A percentile compares a stretch with the other conserved stretches of the same genome.
Conservation (phyloP, 2,329 filamentous ascomycete genomes). For the Paecilomyces sp. region DNA sequence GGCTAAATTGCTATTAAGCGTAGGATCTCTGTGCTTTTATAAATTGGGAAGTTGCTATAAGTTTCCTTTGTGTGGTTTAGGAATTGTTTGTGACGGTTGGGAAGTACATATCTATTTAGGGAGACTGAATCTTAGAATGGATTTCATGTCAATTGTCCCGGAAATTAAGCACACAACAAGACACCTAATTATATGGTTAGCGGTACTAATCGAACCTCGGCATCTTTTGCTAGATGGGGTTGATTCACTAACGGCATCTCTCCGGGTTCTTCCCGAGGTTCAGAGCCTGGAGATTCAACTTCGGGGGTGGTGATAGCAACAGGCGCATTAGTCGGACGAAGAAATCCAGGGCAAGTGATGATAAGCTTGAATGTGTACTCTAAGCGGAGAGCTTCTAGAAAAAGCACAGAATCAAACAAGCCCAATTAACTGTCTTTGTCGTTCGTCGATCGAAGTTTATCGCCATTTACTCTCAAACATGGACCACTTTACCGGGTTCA, state of each 20-base stretch:
- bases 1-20: neutral
- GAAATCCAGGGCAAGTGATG: neutral
- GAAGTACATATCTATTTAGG: too few species aligned
- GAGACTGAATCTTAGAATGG: too few species aligned
- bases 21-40: neutral
- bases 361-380: neutral
- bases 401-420: neutral
- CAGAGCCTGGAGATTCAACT: neutral
- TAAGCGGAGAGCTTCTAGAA: neutral
- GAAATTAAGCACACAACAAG: too few species aligned
- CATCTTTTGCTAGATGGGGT: neutral
- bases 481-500: neutral
- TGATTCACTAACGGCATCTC: neutral
- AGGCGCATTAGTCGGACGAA: neutral
- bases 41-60: neutral
- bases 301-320: neutral
- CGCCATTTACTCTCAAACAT: neutral
- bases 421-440: neutral
- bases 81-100: too few species aligned
- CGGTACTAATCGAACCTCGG: slow-evolving; percentile 4
- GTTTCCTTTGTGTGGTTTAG: too few species aligned
- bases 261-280: neutral
- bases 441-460: neutral
- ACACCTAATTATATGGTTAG: too few species aligned
- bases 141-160: too few species aligned